Evolutionary conservation across 2,329 filamentous ascomycete species (phyloP), one percentile per base, ranked within the genome.

Genomic region (Mycosphaerella arachidis): DNA sequence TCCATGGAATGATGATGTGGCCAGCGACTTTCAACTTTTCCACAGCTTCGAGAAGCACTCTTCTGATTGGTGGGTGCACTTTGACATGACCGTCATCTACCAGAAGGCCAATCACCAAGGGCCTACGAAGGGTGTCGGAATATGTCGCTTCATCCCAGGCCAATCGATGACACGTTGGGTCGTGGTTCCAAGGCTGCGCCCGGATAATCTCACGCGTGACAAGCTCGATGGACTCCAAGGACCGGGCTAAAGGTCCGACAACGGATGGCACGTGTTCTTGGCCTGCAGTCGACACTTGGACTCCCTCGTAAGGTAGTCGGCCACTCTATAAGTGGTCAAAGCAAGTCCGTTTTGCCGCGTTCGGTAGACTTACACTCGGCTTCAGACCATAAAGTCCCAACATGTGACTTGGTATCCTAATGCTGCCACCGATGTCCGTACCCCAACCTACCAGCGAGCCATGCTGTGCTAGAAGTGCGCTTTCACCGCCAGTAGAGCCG

Each of bases 181-280:
- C 78, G 2, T 69, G 62, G 5, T 76, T 71, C 77, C 78, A 80
- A 0, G 76, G 76, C 57, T 77, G 68, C 8, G 64, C 59, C n/a
- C 63, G 60, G 3, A 70, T 65, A 5, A 70, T 54, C 0, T 66
- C 71, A n/a, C 68, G 71, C 37, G 75, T 76, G 50, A 79, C 77
- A 0, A 75, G 59, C 3, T 73, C 69, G 1, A 88, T 72, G 0
- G 84, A 83, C 3, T 75, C 69, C 4, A 86, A 68, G 59, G 76
- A 78, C 6, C 84, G 76, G 6, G 82, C 75, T 74, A 88, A 78
- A 1, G 86, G 85, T 0, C 85, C 85, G n/a, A 86, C 73, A 0
- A 84, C 78, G 0, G 85, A 87, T 1, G 84, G 84, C 0, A 87
- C 81, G 70, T 87, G 84, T 58, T 86, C 83, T 66, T 87, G 85